Conservation (phyloP, 345 rosid genomes). For the Trapa incisa region DNA sequence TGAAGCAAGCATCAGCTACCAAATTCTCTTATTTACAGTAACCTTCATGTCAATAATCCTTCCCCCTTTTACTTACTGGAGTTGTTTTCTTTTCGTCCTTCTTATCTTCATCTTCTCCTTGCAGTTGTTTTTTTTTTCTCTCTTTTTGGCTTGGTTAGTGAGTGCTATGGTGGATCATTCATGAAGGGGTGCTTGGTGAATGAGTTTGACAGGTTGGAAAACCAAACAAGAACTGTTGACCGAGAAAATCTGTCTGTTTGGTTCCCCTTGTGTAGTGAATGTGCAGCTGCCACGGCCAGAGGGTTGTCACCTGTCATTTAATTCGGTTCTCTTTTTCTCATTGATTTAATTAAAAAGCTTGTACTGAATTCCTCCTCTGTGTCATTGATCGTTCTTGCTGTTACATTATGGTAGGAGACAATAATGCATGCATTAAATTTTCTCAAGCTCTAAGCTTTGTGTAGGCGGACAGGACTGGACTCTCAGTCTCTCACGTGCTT, state of each 20-base stretch:
- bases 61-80: background rate
- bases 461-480: background rate
- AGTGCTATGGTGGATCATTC: background rate
- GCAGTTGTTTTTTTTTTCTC: background rate
- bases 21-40: background rate
- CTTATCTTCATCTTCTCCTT: background rate
- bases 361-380: background rate
- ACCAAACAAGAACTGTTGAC: background rate
- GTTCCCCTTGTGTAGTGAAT: background rate
- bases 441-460: background rate
- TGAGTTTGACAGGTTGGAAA: background rate
- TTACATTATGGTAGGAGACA: background rate
- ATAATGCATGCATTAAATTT: background rate
- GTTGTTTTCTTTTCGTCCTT: background rate
- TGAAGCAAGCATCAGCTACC: constrained; percentile 3
- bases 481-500: too few relatives aligned
- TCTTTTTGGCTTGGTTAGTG: background rate
- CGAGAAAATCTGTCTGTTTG: constrained; percentile 3
- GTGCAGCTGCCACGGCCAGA: background rate
- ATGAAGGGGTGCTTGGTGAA: background rate
- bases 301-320: background rate
- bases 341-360: background rate
- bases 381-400: background rate
- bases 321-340: background rate
- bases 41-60: background rate